phyloP scores from a whole-genome alignment of 164 flowering plant species.

The Malania oleifera region DNA sequence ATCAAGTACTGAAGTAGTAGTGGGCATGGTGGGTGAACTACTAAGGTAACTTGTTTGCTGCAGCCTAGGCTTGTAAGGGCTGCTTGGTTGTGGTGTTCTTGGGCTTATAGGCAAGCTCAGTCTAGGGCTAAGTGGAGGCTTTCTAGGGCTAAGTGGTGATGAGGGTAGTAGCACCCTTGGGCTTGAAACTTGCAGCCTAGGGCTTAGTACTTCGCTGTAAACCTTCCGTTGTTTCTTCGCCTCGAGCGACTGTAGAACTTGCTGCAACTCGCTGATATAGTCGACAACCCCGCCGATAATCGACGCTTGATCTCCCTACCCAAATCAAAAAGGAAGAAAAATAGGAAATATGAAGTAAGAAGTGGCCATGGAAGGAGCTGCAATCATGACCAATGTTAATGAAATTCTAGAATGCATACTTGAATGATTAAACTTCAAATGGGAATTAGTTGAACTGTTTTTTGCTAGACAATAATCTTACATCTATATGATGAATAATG shows the following conservation, averaged over 20 bases:
- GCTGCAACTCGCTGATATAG: constrained; percentile 85
- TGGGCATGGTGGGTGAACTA: constrained; percentile 23
- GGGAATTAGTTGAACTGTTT: too few species aligned
- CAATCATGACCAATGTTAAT: too few species aligned
- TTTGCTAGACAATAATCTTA: too few species aligned
- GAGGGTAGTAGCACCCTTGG: constrained; percentile 36
- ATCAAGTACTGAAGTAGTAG: constrained; percentile 11
- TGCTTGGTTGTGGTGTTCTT: constrained; percentile 73
- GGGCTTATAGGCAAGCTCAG: constrained; percentile 74
- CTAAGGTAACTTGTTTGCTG: constrained; percentile 26
- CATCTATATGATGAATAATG: too few species aligned
- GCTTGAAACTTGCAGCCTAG: constrained; percentile 54
- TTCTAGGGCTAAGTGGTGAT: constrained; percentile 20
- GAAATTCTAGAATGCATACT: too few species aligned
- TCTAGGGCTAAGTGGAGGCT: constrained; percentile 45
- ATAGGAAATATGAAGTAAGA: too few species aligned
- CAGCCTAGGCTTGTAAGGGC: constrained; percentile 62
- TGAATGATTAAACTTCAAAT: too few species aligned
- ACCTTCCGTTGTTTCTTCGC: constrained; percentile 85
- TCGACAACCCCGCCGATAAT: constrained; percentile 93
- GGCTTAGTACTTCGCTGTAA: constrained; percentile 79
- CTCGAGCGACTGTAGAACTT: constrained; percentile 76
- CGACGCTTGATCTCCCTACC: constrained; percentile 97
- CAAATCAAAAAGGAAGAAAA: neutral
- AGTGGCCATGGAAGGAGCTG: too few species aligned